These are phyloP conservation scores for Blastocystis sp. DNA, from an alignment of 352 stramenopile species.

Conservation along the genomic window DNA sequence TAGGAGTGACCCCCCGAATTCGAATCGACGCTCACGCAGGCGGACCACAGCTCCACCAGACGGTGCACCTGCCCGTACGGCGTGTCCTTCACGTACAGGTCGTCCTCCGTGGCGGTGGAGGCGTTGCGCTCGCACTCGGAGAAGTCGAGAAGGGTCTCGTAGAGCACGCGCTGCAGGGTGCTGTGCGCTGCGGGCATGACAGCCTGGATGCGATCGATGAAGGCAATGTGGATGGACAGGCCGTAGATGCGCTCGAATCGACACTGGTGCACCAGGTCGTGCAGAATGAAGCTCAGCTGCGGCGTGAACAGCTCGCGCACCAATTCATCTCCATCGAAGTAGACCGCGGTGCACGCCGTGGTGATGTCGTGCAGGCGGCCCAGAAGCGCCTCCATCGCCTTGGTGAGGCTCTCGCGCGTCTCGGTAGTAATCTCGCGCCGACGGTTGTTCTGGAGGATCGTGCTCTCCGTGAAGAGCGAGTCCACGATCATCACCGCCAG, in stretches of 20 bases:
- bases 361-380: not conserved
- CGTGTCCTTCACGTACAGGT: slow-evolving; percentile 7
- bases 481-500: slow-evolving; percentile 18
- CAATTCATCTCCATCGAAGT: not conserved
- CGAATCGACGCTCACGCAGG: not conserved
- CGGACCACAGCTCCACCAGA: slow-evolving; percentile 43
- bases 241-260: slow-evolving; percentile 51
- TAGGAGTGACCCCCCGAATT: not conserved
- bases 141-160: slow-evolving; percentile 44
- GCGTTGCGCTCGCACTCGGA: slow-evolving; percentile 2
- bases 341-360: not conserved
- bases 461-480: slow-evolving; percentile 10
- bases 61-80: slow-evolving; percentile 47
- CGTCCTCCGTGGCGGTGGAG: not conserved
- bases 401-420: not conserved
- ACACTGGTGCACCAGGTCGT: slow-evolving; percentile 15
- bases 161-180: not conserved
- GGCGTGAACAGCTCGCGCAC: not conserved
- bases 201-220: not conserved
- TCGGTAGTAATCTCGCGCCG: slow-evolving; percentile 25
- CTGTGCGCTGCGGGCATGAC: not conserved
- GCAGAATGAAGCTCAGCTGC: not conserved
- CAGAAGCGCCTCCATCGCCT: slow-evolving; percentile 25
- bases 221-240: slow-evolving; percentile 27
- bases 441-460: slow-evolving; percentile 37